A percentile compares a stretch with the other conserved stretches of the same genome.
phyloP scores from a whole-genome alignment of 2,329 filamentous ascomycete genomes.

The Penicillium frequentans region DNA sequence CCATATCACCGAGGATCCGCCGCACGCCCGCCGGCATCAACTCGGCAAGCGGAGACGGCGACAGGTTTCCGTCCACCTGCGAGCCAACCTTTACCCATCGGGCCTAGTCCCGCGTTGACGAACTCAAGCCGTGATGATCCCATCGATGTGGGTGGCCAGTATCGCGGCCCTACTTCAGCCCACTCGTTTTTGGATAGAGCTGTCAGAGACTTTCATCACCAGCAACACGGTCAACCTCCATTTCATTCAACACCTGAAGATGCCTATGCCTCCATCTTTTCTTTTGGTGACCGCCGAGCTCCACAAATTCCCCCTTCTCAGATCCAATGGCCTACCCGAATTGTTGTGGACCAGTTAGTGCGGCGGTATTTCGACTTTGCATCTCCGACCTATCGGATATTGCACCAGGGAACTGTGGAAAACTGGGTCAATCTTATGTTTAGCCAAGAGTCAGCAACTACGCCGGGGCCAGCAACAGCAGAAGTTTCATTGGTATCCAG shows the following conservation, averaged over 20 bases:
- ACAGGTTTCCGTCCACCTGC: too few species aligned
- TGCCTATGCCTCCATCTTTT: conserved; percentile 19
- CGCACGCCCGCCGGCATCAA: conserved; percentile 15
- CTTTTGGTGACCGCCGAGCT: conserved; percentile 19
- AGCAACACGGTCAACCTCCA: not conserved
- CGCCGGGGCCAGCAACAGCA: not conserved
- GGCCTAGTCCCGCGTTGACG: not conserved
- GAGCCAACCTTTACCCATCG: too few species aligned
- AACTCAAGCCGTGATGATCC: conserved; percentile 1
- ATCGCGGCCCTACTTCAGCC: conserved; percentile 25
- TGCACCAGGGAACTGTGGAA: conserved; percentile 24
- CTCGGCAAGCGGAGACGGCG: not conserved
- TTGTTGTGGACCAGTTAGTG: conserved; percentile 11
- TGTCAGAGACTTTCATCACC: conserved; percentile 14
- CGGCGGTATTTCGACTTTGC: conserved; percentile 28
- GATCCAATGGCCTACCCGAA: conserved; percentile 19
- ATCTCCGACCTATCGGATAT: conserved; percentile 22
- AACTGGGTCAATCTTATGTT: conserved; percentile 13
- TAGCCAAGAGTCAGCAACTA: not conserved
- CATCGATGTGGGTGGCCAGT: conserved; percentile 18
- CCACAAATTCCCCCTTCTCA: conserved; percentile 8
- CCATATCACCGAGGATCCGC: conserved; percentile 25
- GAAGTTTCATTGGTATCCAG: conserved; percentile 1
- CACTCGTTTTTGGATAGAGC: conserved; percentile 25
- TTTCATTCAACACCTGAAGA: conserved; percentile 5